Evolutionary conservation across 768 basidiomycete species (phyloP), one percentile per base, ranked within the genome.

Genomic region (Boletus vermiculosoides): DNA sequence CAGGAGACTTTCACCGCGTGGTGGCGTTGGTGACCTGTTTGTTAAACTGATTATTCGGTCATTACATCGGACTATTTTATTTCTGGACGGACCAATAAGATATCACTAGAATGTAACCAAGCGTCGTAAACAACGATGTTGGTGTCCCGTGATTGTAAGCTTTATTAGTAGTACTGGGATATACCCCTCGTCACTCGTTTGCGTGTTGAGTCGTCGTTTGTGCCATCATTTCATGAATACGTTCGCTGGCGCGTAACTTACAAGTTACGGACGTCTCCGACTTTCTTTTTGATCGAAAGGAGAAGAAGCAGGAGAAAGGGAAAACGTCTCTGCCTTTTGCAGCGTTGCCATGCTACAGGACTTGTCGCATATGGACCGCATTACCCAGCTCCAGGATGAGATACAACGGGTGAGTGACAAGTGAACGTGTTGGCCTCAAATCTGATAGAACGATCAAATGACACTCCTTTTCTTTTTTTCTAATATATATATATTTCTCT

Each of bases 381-480:
- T 95, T 72, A 94, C 94, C 11, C 94, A 95, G 72, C 85, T 95
- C 53, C 92, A 94, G 79, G 89, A 96, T 83, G 90, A 90, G 74
- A 92, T 94, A 57, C 93, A 96, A 74, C 85, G 90, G 77, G 91
- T 88, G 52, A 52, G 67, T 51, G 30, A n/a, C 48, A 8, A 9
- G 18, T 11, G 37, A 30, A 13, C 47, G 18, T 10, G 30, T 30
- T 13, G 23, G 16, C 45, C 56, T n/a, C 23, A 13, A 76, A 76
- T 60, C 1, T 20, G 4, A 31, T 33, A 13, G 23, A 25, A 3
- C 20, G 58, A 42, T 39, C 13, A 33, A 44, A 36, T 8, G 16
- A 15, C 12, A 28, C 11, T 2, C 5, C 12, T 34, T 22, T 23
- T 13, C n/a, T 25, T 40, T 22, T n/a, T 31, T 45, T 36, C 28